A percentile compares a stretch with the other conserved stretches of the same genome.
Conservation (phyloP, 805 yeast species). For the Hanseniaspora osmophila region DNA sequence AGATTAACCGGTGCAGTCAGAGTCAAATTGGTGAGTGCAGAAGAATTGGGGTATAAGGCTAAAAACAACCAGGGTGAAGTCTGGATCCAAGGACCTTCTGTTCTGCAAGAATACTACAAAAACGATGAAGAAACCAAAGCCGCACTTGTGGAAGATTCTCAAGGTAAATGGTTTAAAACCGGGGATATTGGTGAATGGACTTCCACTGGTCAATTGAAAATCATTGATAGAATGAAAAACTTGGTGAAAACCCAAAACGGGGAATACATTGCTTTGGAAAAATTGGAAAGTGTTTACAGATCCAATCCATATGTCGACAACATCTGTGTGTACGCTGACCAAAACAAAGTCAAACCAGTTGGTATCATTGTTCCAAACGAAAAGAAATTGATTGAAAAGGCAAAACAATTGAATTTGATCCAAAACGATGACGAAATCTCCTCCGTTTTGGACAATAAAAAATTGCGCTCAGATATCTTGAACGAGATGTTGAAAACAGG, state of each 20-base stretch:
- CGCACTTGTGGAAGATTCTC: conserved; percentile 33
- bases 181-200: conserved; percentile 97
- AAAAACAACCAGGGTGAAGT: conserved; percentile 90
- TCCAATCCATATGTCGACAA: conserved; percentile 64
- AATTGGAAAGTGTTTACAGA: conserved; percentile 81
- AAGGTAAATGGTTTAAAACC: conserved; percentile 63
- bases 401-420: conserved; percentile 39
- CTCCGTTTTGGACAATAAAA: conserved; percentile 37
- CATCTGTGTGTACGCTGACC: conserved; percentile 88
- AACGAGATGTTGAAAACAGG: conserved; percentile 61
- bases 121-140: conserved; percentile 68
- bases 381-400: conserved; percentile 44
- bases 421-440: conserved; percentile 35
- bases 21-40: conserved; percentile 78
- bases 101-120: conserved; percentile 65
- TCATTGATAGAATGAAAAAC: conserved; percentile 91
- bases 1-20: conserved; percentile 71
- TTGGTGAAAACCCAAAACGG: conserved; percentile 92
- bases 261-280: conserved; percentile 94
- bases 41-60: conserved; percentile 83
- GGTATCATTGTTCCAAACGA: conserved; percentile 82
- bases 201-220: conserved; percentile 56
- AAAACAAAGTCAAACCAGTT: conserved; percentile 74
- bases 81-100: conserved; percentile 59
- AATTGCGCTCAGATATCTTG: conserved; percentile 39